Percentiles rank a stretch among this genome's conserved stretches.
phyloP scores from a whole-genome alignment of 768 basidiomycete species.

The Clitopilus passeckerianus region DNA sequence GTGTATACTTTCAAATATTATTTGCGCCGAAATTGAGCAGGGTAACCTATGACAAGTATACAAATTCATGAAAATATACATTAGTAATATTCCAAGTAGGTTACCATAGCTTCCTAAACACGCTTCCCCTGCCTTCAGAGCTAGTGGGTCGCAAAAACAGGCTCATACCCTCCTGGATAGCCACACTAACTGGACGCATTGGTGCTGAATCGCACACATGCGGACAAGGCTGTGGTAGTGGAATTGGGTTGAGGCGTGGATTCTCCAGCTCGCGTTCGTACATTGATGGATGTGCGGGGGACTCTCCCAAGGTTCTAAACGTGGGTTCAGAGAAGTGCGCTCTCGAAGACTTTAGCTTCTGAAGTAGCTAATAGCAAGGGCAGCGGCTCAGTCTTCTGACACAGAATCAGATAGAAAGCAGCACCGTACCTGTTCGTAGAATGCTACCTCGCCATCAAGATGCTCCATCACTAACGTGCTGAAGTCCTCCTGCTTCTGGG shows the following conservation, averaged over 20 bases:
- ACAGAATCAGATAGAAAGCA: neutral
- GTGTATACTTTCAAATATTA: no score
- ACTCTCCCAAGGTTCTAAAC: slow-evolving; percentile 40
- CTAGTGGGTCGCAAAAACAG: slow-evolving; percentile 34
- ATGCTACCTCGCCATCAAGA: slow-evolving; percentile 72
- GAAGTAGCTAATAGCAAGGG: neutral
- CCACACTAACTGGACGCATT: slow-evolving; percentile 71
- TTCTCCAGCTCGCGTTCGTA: slow-evolving; percentile 71
- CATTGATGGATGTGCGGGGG: slow-evolving; percentile 61
- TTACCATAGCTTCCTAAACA: slow-evolving; percentile 63
- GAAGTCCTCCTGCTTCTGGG: slow-evolving; percentile 71
- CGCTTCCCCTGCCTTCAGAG: slow-evolving; percentile 37
- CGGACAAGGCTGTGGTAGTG: slow-evolving; percentile 70
- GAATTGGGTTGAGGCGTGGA: slow-evolving; percentile 38
- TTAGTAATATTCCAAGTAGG: no score
- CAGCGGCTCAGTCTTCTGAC: neutral
- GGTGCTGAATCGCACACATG: slow-evolving; percentile 73
- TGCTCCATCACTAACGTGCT: slow-evolving; percentile 53
- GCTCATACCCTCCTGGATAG: slow-evolving; percentile 69
- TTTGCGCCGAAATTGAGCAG: no score
- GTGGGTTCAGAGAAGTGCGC: slow-evolving; percentile 29
- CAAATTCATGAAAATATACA: no score
- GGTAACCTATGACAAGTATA: no score
- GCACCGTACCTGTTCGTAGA: slow-evolving; percentile 60
- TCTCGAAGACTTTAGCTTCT: slow-evolving; percentile 40